Evolutionary conservation across 2,329 filamentous ascomycete genomes (phyloP).

Genomic region (Westerdykella ornata): DNA sequence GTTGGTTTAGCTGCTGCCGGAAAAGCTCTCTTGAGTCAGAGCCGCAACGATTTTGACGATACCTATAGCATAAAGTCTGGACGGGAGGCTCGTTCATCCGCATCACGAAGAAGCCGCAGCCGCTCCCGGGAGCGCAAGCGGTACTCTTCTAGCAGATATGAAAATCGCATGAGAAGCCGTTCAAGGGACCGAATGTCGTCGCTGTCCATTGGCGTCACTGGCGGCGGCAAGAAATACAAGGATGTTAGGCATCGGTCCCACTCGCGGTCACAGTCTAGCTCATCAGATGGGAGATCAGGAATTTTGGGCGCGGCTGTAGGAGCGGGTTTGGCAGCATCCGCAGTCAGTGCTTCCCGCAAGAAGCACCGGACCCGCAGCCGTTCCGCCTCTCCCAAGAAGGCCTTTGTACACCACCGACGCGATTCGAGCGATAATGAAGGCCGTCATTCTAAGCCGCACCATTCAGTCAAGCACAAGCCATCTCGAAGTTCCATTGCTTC

Average conservation of each 20-base stretch:
- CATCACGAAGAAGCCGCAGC: slow-evolving; percentile 31
- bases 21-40: slow-evolving; percentile 47
- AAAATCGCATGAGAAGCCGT: slow-evolving; percentile 35
- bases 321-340: slow-evolving; percentile 36
- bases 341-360: slow-evolving; percentile 25
- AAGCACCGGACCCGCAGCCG: slow-evolving; percentile 29
- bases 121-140: slow-evolving; percentile 38
- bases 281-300: slow-evolving; percentile 30
- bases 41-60: slow-evolving; percentile 52
- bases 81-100: slow-evolving; percentile 30
- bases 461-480: slow-evolving; percentile 21
- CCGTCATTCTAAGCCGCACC: slow-evolving; percentile 19
- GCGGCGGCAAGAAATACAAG: slow-evolving; percentile 32
- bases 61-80: slow-evolving; percentile 55
- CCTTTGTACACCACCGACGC: slow-evolving; percentile 23
- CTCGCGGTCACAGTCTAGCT: slow-evolving; percentile 41
- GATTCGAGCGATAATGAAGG: slow-evolving; percentile 29
- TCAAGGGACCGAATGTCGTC: slow-evolving; percentile 31
- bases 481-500: slow-evolving; percentile 42
- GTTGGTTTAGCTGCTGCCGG: slow-evolving; percentile 49
- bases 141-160: slow-evolving; percentile 41
- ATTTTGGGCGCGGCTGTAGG: slow-evolving; percentile 36
- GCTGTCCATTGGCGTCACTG: slow-evolving; percentile 31
- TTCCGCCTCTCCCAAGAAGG: slow-evolving; percentile 32
- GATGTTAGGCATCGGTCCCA: slow-evolving; percentile 26